Percentiles rank a stretch among this genome's conserved stretches.
phyloP scores from a whole-genome alignment of 1,284 basidiomycete genomes.

The Marasmius oreades region DNA sequence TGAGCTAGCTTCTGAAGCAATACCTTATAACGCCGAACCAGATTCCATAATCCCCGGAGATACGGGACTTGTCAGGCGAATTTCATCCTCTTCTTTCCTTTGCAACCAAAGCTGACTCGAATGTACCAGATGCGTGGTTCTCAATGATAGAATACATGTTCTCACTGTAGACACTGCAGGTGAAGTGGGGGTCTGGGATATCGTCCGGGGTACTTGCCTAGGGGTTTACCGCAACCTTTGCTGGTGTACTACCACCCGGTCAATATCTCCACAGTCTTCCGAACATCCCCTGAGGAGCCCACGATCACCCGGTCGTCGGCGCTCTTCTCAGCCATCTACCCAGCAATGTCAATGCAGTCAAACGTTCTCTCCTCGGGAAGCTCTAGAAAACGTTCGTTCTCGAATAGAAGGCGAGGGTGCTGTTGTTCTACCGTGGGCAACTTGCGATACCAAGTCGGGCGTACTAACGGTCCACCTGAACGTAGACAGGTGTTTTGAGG shows the following conservation, averaged over 20 bases:
- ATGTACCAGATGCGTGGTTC: constrained; percentile 55
- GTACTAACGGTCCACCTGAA: constrained; percentile 86
- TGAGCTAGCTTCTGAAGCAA: constrained; percentile 20
- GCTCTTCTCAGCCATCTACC: not conserved
- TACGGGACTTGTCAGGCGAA: not conserved
- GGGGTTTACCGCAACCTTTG: constrained; percentile 53
- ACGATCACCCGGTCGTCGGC: not conserved
- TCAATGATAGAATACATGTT: constrained; percentile 92
- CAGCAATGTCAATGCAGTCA: not conserved
- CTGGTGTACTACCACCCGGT: not conserved
- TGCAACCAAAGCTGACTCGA: not conserved
- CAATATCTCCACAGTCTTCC: not conserved
- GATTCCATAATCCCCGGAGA: constrained; percentile 1
- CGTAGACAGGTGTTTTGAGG: constrained; percentile 80
- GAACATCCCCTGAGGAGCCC: not conserved
- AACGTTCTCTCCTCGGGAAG: constrained; percentile 60
- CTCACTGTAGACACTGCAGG: constrained; percentile 87
- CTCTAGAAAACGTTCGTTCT: constrained; percentile 83
- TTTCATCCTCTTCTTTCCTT: not conserved
- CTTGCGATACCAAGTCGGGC: constrained; percentile 87
- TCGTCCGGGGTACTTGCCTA: constrained; percentile 75
- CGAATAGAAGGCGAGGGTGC: constrained; percentile 90
- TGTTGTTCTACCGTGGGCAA: constrained; percentile 82
- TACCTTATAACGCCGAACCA: not conserved
- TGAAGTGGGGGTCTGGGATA: constrained; percentile 90